These are phyloP conservation scores for Fusarium mexicanum DNA, from an alignment of 2,329 filamentous ascomycete species.

Conservation along the genomic window DNA sequence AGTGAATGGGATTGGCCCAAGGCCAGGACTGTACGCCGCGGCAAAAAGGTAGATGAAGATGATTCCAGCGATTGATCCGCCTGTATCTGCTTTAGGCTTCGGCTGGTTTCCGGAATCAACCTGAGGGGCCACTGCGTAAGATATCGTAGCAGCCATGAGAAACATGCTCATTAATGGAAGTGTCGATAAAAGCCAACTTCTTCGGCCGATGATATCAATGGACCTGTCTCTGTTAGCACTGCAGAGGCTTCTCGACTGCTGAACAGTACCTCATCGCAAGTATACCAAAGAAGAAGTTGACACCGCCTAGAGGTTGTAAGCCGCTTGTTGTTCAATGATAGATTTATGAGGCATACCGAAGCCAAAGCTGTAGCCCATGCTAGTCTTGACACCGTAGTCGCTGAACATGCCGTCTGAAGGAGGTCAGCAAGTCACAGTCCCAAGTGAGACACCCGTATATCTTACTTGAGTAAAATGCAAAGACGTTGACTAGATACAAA, in stretches of 20 bases:
- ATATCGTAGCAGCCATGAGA: slow-evolving; percentile 20
- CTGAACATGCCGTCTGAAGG: slow-evolving; percentile 24
- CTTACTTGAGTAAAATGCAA: slow-evolving; percentile 57
- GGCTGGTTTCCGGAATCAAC: slow-evolving; percentile 17
- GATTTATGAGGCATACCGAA: slow-evolving; percentile 39
- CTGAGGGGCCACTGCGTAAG: slow-evolving; percentile 7
- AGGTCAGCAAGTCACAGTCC: not conserved
- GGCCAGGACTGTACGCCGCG: slow-evolving; percentile 53
- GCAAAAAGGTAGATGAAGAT: slow-evolving; percentile 47
- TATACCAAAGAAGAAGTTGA: slow-evolving; percentile 52
- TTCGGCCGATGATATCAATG: slow-evolving; percentile 51
- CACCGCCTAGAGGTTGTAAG: slow-evolving; percentile 41
- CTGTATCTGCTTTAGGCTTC: not conserved
- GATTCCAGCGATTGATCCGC: slow-evolving; percentile 13
- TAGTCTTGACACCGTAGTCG: slow-evolving; percentile 24
- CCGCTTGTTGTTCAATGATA: not conserved
- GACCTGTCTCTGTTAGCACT: slow-evolving; percentile 28
- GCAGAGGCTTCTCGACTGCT: fast-evolving
- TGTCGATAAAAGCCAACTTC: slow-evolving; percentile 55
- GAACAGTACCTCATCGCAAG: slow-evolving; percentile 44
- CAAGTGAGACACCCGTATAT: fast-evolving
- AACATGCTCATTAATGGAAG: slow-evolving; percentile 53
- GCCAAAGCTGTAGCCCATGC: slow-evolving; percentile 38
- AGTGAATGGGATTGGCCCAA: slow-evolving; percentile 59
- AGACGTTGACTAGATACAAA: slow-evolving; percentile 38